Evolutionary conservation across 2,329 filamentous ascomycete species (phyloP).

Genomic region (Aureobasidium namibiae): DNA sequence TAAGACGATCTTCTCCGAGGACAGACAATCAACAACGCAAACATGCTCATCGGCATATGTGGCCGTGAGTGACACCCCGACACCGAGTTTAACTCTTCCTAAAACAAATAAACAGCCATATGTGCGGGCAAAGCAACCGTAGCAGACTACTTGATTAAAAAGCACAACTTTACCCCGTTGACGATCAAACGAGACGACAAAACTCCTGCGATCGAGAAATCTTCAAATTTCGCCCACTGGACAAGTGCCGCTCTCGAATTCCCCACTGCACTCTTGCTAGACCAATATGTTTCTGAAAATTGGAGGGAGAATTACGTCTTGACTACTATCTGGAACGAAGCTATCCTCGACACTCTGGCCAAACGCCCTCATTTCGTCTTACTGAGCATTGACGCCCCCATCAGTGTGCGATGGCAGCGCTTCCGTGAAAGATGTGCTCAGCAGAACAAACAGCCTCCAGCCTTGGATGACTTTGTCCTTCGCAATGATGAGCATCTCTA

Average conservation of each 20-base stretch:
- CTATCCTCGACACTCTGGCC: conserved; percentile 64
- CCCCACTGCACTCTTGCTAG: conserved; percentile 54
- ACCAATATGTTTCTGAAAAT: conserved; percentile 76
- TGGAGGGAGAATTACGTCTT: conserved; percentile 84
- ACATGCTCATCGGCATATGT: conserved; percentile 72
- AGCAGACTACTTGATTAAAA: conserved; percentile 74
- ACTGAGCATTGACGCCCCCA: conserved; percentile 82
- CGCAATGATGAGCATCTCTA: conserved; percentile 70
- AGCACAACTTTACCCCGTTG: conserved; percentile 73
- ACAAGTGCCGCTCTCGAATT: conserved; percentile 36
- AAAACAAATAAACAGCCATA: conserved; percentile 52
- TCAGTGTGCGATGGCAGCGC: conserved; percentile 74
- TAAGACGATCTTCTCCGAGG: neutral
- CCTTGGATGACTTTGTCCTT: conserved; percentile 52
- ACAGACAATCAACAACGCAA: neutral
- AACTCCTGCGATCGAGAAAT: conserved; percentile 35
- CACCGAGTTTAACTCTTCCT: neutral
- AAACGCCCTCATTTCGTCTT: conserved; percentile 88
- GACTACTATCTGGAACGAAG: conserved; percentile 69
- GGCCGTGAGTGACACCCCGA: conserved; percentile 46
- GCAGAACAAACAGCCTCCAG: conserved; percentile 41
- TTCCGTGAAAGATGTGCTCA: conserved; percentile 53
- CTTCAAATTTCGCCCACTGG: conserved; percentile 28
- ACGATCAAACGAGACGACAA: conserved; percentile 42
- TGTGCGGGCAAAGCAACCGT: conserved; percentile 90